Percentiles rank a stretch among this genome's conserved stretches.
These are phyloP conservation scores for Cyberlindnera samutprakarnensis DNA, from an alignment of 805 yeast genomes.

Conservation along the genomic window DNA sequence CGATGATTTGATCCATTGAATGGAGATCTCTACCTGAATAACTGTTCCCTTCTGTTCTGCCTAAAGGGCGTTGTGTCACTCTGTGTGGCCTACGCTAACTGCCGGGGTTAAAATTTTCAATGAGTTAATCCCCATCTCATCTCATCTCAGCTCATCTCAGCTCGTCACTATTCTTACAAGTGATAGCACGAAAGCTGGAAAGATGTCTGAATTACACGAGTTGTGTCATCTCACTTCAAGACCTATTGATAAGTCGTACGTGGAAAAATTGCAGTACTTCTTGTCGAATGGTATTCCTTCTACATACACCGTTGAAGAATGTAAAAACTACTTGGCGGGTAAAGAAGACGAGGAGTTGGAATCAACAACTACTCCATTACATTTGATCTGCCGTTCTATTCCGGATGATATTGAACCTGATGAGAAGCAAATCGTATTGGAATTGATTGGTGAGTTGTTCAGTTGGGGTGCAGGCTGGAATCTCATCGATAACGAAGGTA, in stretches of 20 bases:
- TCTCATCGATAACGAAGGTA: slow-evolving; percentile 57
- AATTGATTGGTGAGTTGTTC: slow-evolving; percentile 59
- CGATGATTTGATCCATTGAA: no score
- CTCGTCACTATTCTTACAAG: no score
- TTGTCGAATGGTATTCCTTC: slow-evolving; percentile 69
- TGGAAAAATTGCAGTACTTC: slow-evolving; percentile 37
- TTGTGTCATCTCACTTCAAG: slow-evolving; percentile 42
- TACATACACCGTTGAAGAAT: slow-evolving; percentile 77
- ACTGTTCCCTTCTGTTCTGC: no score
- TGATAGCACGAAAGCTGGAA: neutral
- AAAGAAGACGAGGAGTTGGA: slow-evolving; percentile 27
- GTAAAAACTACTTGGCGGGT: slow-evolving; percentile 45
- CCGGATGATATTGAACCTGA: slow-evolving; percentile 30
- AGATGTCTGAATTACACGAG: slow-evolving; percentile 69
- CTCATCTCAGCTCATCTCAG: no score
- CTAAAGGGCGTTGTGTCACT: no score
- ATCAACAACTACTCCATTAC: slow-evolving; percentile 74
- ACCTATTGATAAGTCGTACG: slow-evolving; percentile 41
- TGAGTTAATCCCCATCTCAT: no score
- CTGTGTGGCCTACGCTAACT: no score
- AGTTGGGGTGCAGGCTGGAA: slow-evolving; percentile 94
- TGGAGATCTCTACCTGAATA: no score
- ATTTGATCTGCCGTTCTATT: slow-evolving; percentile 51
- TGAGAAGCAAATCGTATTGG: slow-evolving; percentile 38
- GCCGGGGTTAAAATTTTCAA: no score